A percentile compares a stretch with the other conserved stretches of the same genome.
Evolutionary conservation across 768 basidiomycete genomes (phyloP).

Genomic region (Boletus barrowsii): DNA sequence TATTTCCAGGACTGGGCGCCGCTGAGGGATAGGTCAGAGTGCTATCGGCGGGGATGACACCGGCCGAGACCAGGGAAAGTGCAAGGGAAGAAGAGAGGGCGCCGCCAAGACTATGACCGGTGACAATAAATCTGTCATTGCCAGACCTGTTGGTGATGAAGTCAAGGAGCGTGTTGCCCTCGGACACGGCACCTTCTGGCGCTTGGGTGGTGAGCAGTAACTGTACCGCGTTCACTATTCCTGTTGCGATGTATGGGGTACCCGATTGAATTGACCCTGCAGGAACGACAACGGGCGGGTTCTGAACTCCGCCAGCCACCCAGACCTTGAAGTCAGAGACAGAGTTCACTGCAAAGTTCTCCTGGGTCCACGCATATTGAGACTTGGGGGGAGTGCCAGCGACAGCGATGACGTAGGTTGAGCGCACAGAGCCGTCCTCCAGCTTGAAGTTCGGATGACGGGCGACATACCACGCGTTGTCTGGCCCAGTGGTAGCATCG

Average conservation of each 20-base stretch:
- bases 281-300: background rate
- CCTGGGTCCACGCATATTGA: background rate
- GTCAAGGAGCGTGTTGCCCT: slow-evolving; percentile 2
- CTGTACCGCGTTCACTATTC: background rate
- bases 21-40: slow-evolving; percentile 8
- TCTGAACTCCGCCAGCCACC: slow-evolving; percentile 2
- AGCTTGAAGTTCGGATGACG: slow-evolving; percentile 1
- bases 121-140: background rate
- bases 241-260: background rate
- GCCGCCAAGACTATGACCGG: slow-evolving; percentile 13
- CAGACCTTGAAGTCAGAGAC: slow-evolving; percentile 12
- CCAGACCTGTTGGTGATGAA: background rate
- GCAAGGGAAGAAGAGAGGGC: slow-evolving; percentile 12
- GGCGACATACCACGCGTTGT: slow-evolving; percentile 17
- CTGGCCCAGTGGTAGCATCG: background rate
- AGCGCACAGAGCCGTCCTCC: slow-evolving; percentile 9
- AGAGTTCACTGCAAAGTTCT: slow-evolving; percentile 5
- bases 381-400: slow-evolving; percentile 4
- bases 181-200: background rate
- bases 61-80: slow-evolving; percentile 4
- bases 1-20: slow-evolving; percentile 13
- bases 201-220: slow-evolving; percentile 1
- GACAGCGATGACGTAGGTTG: slow-evolving; percentile 13
- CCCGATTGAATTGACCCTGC: background rate
- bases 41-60: slow-evolving; percentile 37